Base-by-base conservation (phyloP, 495 filamentous ascomycete genomes). In the Thermothielavioides terrestris region DNA sequence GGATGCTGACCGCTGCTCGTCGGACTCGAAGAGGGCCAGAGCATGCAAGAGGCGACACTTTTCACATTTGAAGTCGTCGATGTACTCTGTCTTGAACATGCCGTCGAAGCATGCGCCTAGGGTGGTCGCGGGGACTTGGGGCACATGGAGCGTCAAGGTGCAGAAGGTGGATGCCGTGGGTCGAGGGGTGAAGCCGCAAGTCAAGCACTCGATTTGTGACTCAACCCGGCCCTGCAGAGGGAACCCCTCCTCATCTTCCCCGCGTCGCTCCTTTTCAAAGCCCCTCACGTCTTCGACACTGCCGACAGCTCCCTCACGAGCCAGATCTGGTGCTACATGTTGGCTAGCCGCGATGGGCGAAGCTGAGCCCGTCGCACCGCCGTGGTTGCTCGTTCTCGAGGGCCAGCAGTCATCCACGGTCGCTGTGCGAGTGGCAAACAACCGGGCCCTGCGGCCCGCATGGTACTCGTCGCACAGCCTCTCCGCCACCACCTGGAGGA, bases 31-130 rank as follows among this genome's bases (percentile, higher is more conserved):
- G 14, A 65, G 38, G 1, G 54, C 53, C 45, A 61, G 60, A 2
- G 90, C 89, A 67, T 95, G 84, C 38, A 85, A 63, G n/a, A 98
- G 74, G 10, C 87, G 84, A 52, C 92, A 98, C 57, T 81, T 85
- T 50, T 96, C 92, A 64, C 92, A 99, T 40, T 84, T 85, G 69
- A 91, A 99, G 61, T 95, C 92, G 43, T 99, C 94, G 43, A 99
- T 95, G 60, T 87, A 84, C 59, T 99, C 92, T 0, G 84, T 88
- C 63, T 95, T 96, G 53, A 99, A 81, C 65, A 96, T 80, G 15
- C 85, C 85, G 65, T 99, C 92, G 49, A 97, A 90, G 62, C 94
- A 97, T 4, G 68, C 58, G 41, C 64, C 74, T 21, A 80, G 58
- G 11, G 69, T 72, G 12, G 72, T 75, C 7, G 74, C 66, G 17